Conservation (phyloP, 83 land plant species). For the Thuja plicata region DNA sequence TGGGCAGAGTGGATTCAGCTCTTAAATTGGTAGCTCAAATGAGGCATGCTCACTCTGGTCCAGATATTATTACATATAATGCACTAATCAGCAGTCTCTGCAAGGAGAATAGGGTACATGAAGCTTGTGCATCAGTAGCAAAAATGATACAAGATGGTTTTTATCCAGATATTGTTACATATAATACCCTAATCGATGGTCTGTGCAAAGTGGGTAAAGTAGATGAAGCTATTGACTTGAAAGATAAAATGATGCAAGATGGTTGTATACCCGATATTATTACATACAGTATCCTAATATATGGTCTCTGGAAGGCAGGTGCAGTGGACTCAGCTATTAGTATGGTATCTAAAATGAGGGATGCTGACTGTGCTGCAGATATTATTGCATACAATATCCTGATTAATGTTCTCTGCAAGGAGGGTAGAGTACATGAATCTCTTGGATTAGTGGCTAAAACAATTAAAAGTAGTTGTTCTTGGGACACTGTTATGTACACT, state of each 20-base stretch:
- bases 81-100: not conserved
- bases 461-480: conserved; percentile 30
- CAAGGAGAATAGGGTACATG: not conserved
- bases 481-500: conserved; percentile 46
- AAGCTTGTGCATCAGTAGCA: not conserved
- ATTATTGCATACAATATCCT: conserved; percentile 41
- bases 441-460: conserved; percentile 31
- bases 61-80: not conserved
- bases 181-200: conserved; percentile 40
- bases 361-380: conserved; percentile 35
- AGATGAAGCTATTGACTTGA: conserved; percentile 35
- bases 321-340: conserved; percentile 34
- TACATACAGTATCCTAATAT: conserved; percentile 39
- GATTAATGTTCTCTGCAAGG: conserved; percentile 44
- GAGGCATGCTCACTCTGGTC: not conserved
- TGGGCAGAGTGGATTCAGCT: conserved; percentile 37
- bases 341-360: conserved; percentile 25
- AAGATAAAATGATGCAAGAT: conserved; percentile 19
- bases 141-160: not conserved
- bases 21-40: conserved; percentile 33
- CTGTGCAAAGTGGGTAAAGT: conserved; percentile 44
- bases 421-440: conserved; percentile 47
- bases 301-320: conserved; percentile 41
- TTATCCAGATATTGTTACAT: conserved; percentile 32
- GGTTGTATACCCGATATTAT: conserved; percentile 45